These are phyloP conservation scores for Alectoria sarmentosa DNA, from an alignment of 495 filamentous ascomycete species.

Conservation along the genomic window DNA sequence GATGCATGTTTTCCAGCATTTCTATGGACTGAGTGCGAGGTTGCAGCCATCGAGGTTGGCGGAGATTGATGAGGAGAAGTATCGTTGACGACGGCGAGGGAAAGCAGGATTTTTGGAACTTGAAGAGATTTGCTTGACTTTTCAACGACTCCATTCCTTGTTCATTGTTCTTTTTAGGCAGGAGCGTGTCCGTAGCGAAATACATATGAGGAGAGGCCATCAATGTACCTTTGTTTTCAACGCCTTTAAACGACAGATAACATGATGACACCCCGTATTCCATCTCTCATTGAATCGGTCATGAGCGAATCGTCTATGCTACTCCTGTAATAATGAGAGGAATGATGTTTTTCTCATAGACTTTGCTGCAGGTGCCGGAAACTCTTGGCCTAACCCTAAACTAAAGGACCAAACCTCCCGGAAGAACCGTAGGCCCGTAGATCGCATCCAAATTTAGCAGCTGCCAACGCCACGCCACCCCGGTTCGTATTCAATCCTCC, in stretches of 20 bases:
- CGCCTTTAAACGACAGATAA: neutral
- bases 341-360: neutral
- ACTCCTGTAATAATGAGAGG: neutral
- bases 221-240: neutral
- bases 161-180: neutral
- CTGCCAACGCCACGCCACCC: constrained; percentile 1
- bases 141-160: neutral
- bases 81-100: neutral
- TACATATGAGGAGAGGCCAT: neutral
- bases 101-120: neutral
- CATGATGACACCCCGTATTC: neutral
- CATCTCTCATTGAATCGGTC: neutral
- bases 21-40: neutral
- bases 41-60: neutral
- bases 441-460: constrained; percentile 9
- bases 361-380: neutral
- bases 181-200: no score
- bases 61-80: constrained; percentile 9
- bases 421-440: neutral
- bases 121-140: neutral
- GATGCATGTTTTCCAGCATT: constrained; percentile 4
- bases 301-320: neutral
- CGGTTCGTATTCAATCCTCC: constrained; percentile 8
- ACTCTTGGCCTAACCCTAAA: neutral
- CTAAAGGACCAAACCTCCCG: neutral